Evolutionary conservation across 176 grass and related monocot genomes (phyloP).

Genomic region (Metroxylon sagu): DNA sequence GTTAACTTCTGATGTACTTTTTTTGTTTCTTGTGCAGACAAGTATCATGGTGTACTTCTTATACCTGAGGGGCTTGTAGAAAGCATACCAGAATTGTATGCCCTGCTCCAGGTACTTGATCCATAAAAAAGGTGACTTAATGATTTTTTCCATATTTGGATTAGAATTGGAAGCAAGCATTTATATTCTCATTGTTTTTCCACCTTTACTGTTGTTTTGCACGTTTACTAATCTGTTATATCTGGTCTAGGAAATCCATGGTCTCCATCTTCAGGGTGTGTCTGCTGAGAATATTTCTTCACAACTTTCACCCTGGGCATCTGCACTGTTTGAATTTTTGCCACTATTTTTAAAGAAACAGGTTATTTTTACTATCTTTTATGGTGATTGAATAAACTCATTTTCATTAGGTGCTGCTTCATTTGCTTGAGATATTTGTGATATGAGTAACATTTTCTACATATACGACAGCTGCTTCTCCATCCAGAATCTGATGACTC

Average conservation of each 20-base stretch:
- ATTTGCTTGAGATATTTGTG: no score
- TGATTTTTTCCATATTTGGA: neutral
- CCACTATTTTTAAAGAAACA: constrained; percentile 93
- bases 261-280: constrained; percentile 74
- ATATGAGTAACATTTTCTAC: constrained; percentile 15
- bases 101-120: constrained; percentile 71
- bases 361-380: constrained; percentile 29
- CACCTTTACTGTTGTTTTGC: no score
- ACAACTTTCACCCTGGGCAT: constrained; percentile 98
- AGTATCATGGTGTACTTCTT: constrained; percentile 85
- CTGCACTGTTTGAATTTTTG: constrained; percentile 96
- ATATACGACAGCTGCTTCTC: constrained; percentile 64
- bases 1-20: neutral
- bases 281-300: constrained; percentile 82
- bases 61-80: constrained; percentile 99
- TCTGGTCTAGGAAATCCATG: constrained; percentile 83
- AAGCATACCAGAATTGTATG: constrained; percentile 95
- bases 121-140: neutral
- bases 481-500: constrained; percentile 95
- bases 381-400: neutral
- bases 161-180: constrained; percentile 4
- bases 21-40: constrained; percentile 42
- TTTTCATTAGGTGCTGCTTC: no score
- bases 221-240: neutral
- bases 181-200: constrained; percentile 12